Base-by-base conservation (phyloP, 345 rosid species). In the Gossypium mustelinum region DNA sequence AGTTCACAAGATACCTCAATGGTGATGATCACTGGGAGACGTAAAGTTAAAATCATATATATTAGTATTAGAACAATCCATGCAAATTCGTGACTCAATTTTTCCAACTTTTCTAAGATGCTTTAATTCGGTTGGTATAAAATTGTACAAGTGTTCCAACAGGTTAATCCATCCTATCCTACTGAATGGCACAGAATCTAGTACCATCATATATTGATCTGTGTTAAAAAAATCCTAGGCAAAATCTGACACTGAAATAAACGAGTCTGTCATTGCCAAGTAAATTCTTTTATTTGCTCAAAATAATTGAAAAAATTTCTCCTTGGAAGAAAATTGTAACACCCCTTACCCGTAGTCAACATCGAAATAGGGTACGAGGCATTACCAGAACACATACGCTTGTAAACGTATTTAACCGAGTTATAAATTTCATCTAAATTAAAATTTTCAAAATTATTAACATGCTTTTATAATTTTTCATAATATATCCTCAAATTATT, bases 281-380 rank as follows among this genome's bases (percentile, higher is more conserved):
- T 25, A 16, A 68, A 68, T 68, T 50, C 44, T 43, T 50, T 68
- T 68, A 68, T 68, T 68, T 68, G 58, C 18, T 50, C 24, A 24
- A 68, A 47, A 24, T 44, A n/a, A 43, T 10, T 64, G 2, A 1
- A n/a, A 64, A 41, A 64, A 64, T n/a, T 25, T 68, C 58, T 68
- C 58, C 58, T 44, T 25, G 72, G 43, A 58, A 68, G 6, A 16
- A 34, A 50, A 50, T 1, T 20, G 20, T 20, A 20, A 20, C 20
- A 20, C 20, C 20, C 20, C 20, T 20, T 20, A 20, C 20, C 20
- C 20, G 20, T 20, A 20, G 20, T 20, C 20, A 20, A 20, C 20
- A 20, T 0, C 20, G 20, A 20, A 20, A 20, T 20, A 20, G 20
- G 20, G 20, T 20, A 20, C 20, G 20, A 20, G 20, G 20, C 20